Base-by-base conservation (phyloP, 169 alveolate species). In the Cryptosporidium baileyi region DNA sequence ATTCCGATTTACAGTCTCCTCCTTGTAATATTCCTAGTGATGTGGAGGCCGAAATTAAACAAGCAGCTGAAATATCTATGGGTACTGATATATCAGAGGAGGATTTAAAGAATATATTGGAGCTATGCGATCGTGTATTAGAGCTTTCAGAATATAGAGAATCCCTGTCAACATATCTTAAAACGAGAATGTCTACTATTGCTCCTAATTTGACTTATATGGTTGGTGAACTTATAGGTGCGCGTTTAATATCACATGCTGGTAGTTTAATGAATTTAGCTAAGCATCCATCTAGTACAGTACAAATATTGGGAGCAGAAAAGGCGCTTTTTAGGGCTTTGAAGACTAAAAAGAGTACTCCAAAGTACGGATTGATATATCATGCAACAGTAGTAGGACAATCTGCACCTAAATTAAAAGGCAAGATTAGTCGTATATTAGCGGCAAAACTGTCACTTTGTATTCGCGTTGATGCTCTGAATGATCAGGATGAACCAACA, bases 171-270 rank as follows among this genome's bases (percentile, higher is more conserved):
- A 98, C 97, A 81, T 98, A 98, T 90, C 92, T 98, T 51, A 95
- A 97, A 88, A 92, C 94, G 80, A 95, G 99, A 88, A 98, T 98
- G 99, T 94, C 94, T 81, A 98, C 99, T 43, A 93, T 98, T 49
- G 99, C 99, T 3, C 99, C 99, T 24, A 98, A 98, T 88, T 93
- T 98, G 65, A 97, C 99, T 40, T 91, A 94, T 91, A 93, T 96
- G 96, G 98, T 94, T 8, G 99, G 99, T 1, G 99, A 98, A 95
- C 92, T 97, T 44, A 98, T 98, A 19, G 99, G 99, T 17, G 99
- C 99, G n/a, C 95, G 99, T 61, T 92, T 98, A 82, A 96, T 98
- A 63, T 96, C 99, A 44, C 99, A 97, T 92, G 98, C 99, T 52
- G 99, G 99, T 32, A 94, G 99, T 41, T 91, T 98, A 80, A 93